Base-by-base conservation (phyloP, 371 early-diverging fungal species). In the Saksenaea oblongispora region DNA sequence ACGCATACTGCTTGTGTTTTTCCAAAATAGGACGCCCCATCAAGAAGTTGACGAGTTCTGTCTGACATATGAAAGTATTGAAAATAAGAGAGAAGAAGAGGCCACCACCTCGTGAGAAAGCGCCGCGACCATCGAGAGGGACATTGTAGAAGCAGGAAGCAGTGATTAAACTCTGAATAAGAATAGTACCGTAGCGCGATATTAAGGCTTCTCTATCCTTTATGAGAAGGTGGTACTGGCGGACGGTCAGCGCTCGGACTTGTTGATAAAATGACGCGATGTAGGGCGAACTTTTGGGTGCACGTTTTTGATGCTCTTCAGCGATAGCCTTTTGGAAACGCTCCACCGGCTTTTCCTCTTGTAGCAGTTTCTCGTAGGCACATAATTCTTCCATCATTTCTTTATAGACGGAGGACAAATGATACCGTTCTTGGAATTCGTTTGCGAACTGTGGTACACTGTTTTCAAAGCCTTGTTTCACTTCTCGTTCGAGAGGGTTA, bases 61-160 rank as follows among this genome's bases (percentile, higher is more conserved):
- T 61, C 62, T 83, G 80, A 14, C 83, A 69, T 14, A 84, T 68
- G 18, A 89, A 75, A 10, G 85, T 62, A 42, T 81, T 86, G 67
- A 86, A 85, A 13, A 89, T 61, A 0, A 85, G 63, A 4, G 81
- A 73, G 54, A 86, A 85, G 54, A 87, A 84, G 1, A 88, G 61
- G n/a, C 84, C 90, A 27, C 54, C 90, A 34, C 89, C 88, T 28
- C 92, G 84, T 0, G 86, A 84, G 72, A 89, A 92, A 58, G 87
- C 82, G 35, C 91, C 89, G 13, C 69, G 55, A 5, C 78, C 75
- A 51, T 69, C 71, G 5, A 61, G 54, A 7, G 87, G 87, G 44
- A 90, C 60, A 56, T 73, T 65, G 62, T 80, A 84, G 74, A 87
- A 91, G 42, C 87, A 83, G 9, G 87, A 85, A 36, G 89, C 89